Percentiles rank a stretch among this genome's conserved stretches.
These are phyloP conservation scores for Paraurostyla sp. DNA, from an alignment of 73 alveolate species.

Conservation along the genomic window DNA sequence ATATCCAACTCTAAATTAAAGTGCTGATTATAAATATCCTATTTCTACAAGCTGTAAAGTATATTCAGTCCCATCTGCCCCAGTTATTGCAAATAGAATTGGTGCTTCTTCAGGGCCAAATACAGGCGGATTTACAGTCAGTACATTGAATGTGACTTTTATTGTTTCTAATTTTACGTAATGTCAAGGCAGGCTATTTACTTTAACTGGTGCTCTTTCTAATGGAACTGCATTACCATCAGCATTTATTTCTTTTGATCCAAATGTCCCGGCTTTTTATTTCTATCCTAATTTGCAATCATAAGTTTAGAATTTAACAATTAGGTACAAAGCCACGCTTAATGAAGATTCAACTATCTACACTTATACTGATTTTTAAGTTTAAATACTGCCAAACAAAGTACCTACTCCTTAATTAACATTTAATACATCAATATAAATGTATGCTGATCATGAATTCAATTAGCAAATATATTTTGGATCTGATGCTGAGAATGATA, in stretches of 20 bases:
- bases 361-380: neutral
- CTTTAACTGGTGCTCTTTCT: neutral
- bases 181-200: neutral
- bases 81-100: neutral
- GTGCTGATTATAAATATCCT: too few species aligned
- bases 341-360: neutral
- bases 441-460: neutral
- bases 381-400: neutral
- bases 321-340: neutral
- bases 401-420: neutral
- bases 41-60: too few species aligned
- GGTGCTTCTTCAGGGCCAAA: neutral
- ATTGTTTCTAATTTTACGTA: neutral
- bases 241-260: too few species aligned
- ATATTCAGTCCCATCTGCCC: neutral
- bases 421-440: neutral
- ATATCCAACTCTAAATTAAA: too few species aligned
- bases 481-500: neutral
- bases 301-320: neutral
- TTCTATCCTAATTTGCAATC: too few species aligned
- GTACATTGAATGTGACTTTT: neutral
- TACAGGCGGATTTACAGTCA: conserved; percentile 4
- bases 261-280: too few species aligned
- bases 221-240: too few species aligned
- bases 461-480: neutral